Conservation (phyloP, 257 asterid species). For the Nicotiana benthamiana region DNA sequence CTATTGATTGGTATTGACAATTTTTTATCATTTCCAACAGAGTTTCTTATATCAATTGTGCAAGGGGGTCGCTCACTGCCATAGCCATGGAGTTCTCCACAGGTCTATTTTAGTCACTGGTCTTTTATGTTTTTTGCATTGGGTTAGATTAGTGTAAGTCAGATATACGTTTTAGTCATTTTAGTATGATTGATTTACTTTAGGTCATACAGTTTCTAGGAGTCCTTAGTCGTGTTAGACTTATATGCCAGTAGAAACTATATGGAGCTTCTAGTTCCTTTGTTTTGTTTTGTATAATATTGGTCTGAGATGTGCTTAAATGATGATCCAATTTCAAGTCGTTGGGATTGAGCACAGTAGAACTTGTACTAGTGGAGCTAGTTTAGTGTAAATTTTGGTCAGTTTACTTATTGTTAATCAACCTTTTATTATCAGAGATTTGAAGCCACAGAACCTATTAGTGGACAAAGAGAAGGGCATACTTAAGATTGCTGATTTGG, state of each 20-base stretch:
- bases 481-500: conserved; percentile 92
- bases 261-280: too few species aligned
- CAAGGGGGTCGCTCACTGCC: conserved; percentile 93
- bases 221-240: too few species aligned
- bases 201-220: too few species aligned
- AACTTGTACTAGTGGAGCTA: neutral
- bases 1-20: neutral
- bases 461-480: conserved; percentile 88
- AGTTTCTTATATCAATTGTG: conserved; percentile 79
- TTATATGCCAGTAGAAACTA: too few species aligned
- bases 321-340: too few species aligned
- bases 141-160: too few species aligned
- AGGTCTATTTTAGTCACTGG: conserved; percentile 12
- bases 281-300: too few species aligned
- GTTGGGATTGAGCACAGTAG: neutral
- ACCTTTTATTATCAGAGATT: conserved; percentile 30
- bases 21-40: neutral
- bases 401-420: neutral
- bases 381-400: neutral
- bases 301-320: neutral
- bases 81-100: conserved; percentile 93
- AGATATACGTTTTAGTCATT: too few species aligned
- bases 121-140: too few species aligned
- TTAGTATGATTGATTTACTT: too few species aligned
- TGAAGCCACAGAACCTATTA: conserved; percentile 87